These are phyloP conservation scores for Prunus davidiana DNA, from an alignment of 306 rosid genomes.

Conservation along the genomic window DNA sequence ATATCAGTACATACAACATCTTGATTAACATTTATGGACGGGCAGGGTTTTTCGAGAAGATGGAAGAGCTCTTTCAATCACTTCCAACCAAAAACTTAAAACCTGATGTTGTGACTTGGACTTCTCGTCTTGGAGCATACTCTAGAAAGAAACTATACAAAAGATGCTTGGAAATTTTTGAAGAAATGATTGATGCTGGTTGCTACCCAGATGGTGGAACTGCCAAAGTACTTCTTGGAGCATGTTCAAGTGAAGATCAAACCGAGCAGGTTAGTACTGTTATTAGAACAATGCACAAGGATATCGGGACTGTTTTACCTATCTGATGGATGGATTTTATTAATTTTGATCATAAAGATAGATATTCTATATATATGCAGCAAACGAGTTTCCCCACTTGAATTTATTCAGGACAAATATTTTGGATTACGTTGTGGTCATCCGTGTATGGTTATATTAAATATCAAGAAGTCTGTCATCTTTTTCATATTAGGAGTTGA, in stretches of 20 bases:
- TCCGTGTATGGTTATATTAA: neutral
- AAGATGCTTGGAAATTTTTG: constrained; percentile 79
- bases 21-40: constrained; percentile 77
- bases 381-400: neutral
- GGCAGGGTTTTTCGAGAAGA: constrained; percentile 69
- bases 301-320: constrained; percentile 50
- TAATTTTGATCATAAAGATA: neutral
- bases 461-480: neutral
- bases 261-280: constrained; percentile 69
- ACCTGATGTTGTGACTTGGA: constrained; percentile 97
- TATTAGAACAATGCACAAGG: constrained; percentile 79
- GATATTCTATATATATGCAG: neutral
- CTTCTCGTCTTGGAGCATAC: constrained; percentile 85
- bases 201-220: constrained; percentile 96
- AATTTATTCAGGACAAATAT: too few relatives aligned
- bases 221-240: constrained; percentile 74
- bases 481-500: neutral
- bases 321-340: constrained; percentile 23
- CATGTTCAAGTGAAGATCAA: constrained; percentile 77
- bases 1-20: constrained; percentile 81
- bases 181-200: constrained; percentile 87
- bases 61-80: constrained; percentile 64
- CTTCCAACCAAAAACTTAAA: constrained; percentile 52
- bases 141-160: constrained; percentile 74
- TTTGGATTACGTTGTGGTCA: too few relatives aligned